A percentile compares a stretch with the other conserved stretches of the same genome.
phyloP scores from a whole-genome alignment of 2,329 filamentous ascomycete genomes.

The Xylaria sp. region DNA sequence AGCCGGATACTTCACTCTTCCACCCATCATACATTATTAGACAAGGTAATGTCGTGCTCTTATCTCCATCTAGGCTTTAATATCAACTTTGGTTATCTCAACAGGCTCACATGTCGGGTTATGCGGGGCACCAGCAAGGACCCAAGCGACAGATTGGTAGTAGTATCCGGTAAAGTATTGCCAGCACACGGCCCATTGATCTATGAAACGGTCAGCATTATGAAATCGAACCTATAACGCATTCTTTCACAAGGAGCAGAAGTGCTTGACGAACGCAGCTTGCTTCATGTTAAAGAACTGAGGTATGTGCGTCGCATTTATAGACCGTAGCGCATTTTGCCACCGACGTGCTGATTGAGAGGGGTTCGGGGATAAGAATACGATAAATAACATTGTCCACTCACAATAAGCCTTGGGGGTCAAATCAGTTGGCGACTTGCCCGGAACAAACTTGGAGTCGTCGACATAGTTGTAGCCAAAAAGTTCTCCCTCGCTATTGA shows the following conservation, averaged over 20 bases:
- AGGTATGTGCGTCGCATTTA: not conserved
- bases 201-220: slow-evolving; percentile 21
- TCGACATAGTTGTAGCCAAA: slow-evolving; percentile 46
- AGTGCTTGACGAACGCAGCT: not conserved
- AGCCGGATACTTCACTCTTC: not conserved
- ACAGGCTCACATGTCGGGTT: slow-evolving; percentile 52
- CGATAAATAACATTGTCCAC: not conserved
- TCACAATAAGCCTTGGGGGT: slow-evolving; percentile 40
- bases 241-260: not conserved
- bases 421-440: slow-evolving; percentile 34
- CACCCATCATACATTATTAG: slow-evolving; percentile 27
- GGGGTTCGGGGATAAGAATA: not conserved
- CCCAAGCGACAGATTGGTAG: slow-evolving; percentile 51
- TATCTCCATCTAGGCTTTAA: slow-evolving; percentile 6
- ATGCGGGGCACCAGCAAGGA: slow-evolving; percentile 44
- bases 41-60: slow-evolving; percentile 3
- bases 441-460: slow-evolving; percentile 45
- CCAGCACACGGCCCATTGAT: slow-evolving; percentile 52
- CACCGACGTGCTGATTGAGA: not conserved
- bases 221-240: not conserved
- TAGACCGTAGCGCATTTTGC: not conserved
- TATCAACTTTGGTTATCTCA: slow-evolving; percentile 44
- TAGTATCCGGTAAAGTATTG: slow-evolving; percentile 49
- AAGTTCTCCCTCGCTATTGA: slow-evolving; percentile 47
- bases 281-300: not conserved